Conservation (phyloP, 441 rosid species). For the Melastoma candidum region DNA sequence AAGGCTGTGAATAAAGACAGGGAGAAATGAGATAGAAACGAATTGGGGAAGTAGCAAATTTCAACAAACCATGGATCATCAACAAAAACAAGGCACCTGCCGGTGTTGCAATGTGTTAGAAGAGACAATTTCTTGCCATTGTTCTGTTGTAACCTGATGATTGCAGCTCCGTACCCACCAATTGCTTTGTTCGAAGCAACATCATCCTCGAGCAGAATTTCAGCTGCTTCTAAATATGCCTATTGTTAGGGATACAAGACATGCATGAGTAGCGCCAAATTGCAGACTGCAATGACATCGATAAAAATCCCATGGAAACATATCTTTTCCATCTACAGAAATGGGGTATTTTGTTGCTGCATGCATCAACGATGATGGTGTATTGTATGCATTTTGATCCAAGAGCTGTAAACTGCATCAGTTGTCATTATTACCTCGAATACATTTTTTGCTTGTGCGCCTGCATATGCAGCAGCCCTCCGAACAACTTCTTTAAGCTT, state of each 20-base stretch:
- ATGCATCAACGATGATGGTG: too few species aligned
- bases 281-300: too few species aligned
- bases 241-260: constrained; percentile 8
- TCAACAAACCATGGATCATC: neutral
- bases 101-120: constrained; percentile 95
- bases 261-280: too few species aligned
- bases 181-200: constrained; percentile 83
- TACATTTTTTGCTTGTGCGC: neutral
- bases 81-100: constrained; percentile 39
- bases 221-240: constrained; percentile 81
- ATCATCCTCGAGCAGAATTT: constrained; percentile 75
- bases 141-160: constrained; percentile 34
- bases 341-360: too few species aligned
- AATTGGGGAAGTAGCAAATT: too few species aligned
- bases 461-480: neutral
- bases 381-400: too few species aligned
- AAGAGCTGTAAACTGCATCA: too few species aligned
- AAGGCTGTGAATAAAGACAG: constrained; percentile 38
- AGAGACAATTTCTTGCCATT: constrained; percentile 39
- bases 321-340: too few species aligned
- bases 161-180: constrained; percentile 55
- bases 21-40: neutral
- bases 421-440: too few species aligned
- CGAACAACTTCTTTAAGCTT: constrained; percentile 52
- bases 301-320: too few species aligned